These are phyloP conservation scores for Penicillium desertorum DNA, from an alignment of 495 filamentous ascomycete genomes.

Conservation along the genomic window DNA sequence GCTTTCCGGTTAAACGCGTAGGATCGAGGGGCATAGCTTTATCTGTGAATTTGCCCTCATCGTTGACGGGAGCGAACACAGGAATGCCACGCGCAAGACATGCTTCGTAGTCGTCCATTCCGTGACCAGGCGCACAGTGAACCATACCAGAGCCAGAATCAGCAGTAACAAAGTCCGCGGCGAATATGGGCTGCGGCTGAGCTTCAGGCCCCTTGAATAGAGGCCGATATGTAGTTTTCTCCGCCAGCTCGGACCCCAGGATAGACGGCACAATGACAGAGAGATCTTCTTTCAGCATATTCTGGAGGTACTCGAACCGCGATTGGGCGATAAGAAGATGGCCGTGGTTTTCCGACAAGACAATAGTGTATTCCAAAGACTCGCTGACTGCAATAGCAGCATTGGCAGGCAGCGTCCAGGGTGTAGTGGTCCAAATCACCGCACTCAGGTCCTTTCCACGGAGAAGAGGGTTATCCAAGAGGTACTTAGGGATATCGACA, in stretches of 20 bases:
- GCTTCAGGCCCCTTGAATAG: conserved; percentile 54
- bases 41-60: conserved; percentile 72
- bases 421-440: conserved; percentile 96
- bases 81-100: conserved; percentile 65
- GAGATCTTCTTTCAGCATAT: conserved; percentile 42
- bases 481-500: conserved; percentile 45
- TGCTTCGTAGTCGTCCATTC: conserved; percentile 92
- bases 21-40: conserved; percentile 70
- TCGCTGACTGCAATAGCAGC: conserved; percentile 76
- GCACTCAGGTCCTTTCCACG: conserved; percentile 55
- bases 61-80: conserved; percentile 78
- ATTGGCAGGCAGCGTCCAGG: conserved; percentile 96
- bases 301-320: conserved; percentile 56
- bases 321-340: conserved; percentile 65
- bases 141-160: conserved; percentile 89
- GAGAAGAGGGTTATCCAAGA: conserved; percentile 41
- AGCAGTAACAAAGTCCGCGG: conserved; percentile 81
- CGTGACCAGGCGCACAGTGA: conserved; percentile 91
- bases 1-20: conserved; percentile 56
- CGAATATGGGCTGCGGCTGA: conserved; percentile 64
- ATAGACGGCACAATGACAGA: conserved; percentile 58
- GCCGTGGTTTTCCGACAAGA: conserved; percentile 55
- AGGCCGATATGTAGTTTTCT: conserved; percentile 63
- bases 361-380: conserved; percentile 69
- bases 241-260: conserved; percentile 62